Base-by-base conservation (phyloP, 305 asterid genomes). In the Nicotiana rustica region DNA sequence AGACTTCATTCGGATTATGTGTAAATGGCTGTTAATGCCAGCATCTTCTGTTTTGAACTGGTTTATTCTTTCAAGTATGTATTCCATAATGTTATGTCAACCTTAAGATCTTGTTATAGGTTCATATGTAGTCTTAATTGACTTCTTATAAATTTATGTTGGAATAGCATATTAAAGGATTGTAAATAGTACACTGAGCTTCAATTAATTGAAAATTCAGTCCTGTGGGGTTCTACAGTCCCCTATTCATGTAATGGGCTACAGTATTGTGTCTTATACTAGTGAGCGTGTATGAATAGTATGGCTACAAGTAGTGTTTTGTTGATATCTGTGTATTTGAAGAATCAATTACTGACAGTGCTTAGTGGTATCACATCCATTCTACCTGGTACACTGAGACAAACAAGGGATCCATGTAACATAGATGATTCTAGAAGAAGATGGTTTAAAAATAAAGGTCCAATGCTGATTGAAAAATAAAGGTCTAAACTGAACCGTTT, bases 11-110 rank as follows among this genome's bases (percentile, higher is more conserved):
- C 13, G 14, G 73, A 33, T 65, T 67, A 67, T 67, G 73, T 33
- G 47, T 31, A 31, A 33, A 33, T 14, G 14, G 6, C 21, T 31
- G 73, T 33, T 67, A 19, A 67, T 67, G 18, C 35, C 35, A 33
- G 21, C 70, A 67, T 15, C 47, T 14, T 67, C 73, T 67, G 73
- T 67, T 65, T 19, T 66, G n/a, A 35, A 33, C 47, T 67, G 47
- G 73, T 67, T 67, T 67, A 67, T 67, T 33, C 14, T 33, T 67
- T 67, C 35, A 47, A 67, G 15, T 33, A n/a, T 67, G 73, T 21
- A 33, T 66, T 31, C 71, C 5, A 13, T 67, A 36, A 33, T 67
- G 66, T 60, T 60, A 60, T 60, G 49, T 33, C 49, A 14, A 67
- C 21, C 73, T 36, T 36, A 33, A 66, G 71, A 66, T 31, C 33